A percentile compares a stretch with the other conserved stretches of the same genome.
Conservation (phyloP, 2,329 filamentous ascomycete species). For the Seiridium unicorne region DNA sequence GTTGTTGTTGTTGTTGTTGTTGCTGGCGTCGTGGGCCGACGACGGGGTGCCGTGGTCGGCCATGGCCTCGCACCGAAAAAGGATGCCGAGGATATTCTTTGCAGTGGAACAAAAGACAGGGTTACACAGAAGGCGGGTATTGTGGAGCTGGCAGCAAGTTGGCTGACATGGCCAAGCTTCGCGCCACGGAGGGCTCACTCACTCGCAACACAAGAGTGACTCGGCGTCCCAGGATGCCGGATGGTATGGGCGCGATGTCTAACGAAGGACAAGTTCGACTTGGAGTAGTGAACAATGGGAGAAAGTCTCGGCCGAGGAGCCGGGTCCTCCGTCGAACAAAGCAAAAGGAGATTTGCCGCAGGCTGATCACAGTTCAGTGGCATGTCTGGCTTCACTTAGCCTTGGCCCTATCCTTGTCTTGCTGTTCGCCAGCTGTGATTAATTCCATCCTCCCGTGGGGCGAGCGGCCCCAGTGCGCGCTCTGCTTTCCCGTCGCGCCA, state of each 20-base stretch:
- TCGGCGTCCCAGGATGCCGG: neutral
- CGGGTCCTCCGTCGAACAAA: too few species aligned
- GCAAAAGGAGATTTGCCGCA: neutral
- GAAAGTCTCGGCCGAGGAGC: too few species aligned
- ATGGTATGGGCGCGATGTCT: neutral
- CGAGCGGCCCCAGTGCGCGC: neutral
- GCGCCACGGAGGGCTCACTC: neutral
- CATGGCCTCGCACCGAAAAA: neutral
- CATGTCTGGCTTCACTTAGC: neutral
- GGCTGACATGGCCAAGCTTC: neutral
- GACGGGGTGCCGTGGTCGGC: constrained; percentile 12
- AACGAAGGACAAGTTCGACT: neutral
- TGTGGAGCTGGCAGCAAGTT: neutral
- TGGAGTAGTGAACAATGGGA: neutral
- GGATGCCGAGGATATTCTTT: neutral
- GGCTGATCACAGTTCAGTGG: neutral
- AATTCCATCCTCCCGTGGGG: neutral
- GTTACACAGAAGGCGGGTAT: neutral
- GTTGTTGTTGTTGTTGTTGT: constrained; percentile 3
- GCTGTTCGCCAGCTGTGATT: neutral
- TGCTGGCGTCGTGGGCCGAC: constrained; percentile 8
- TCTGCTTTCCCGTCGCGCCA: neutral
- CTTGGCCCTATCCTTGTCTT: too few species aligned
- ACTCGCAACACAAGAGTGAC: neutral
- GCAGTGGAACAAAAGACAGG: neutral